Conservation (phyloP, 2,329 filamentous ascomycete genomes). For the Acrodontium crateriforme region DNA sequence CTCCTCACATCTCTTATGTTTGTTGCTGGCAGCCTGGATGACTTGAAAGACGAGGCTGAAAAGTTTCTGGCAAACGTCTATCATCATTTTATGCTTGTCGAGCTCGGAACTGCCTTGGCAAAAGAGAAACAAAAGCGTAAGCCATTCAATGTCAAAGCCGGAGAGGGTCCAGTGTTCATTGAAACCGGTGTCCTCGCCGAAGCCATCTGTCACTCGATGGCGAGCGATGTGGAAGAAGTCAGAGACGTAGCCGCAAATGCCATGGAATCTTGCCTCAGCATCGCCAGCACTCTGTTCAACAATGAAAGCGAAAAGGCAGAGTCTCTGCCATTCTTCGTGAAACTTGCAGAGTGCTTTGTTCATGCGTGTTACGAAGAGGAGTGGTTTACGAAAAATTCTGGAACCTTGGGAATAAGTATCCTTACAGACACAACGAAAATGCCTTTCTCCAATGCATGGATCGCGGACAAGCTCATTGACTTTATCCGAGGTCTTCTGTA, state of each 20-base stretch:
- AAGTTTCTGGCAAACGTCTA: conserved; percentile 68
- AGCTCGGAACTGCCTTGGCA: conserved; percentile 73
- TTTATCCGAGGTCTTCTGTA: conserved; percentile 87
- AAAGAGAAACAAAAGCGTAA: conserved; percentile 63
- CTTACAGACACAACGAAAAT: conserved; percentile 74
- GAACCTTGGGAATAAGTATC: conserved; percentile 78
- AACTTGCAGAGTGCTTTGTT: conserved; percentile 71
- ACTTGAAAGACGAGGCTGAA: conserved; percentile 51
- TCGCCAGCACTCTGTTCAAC: conserved; percentile 58
- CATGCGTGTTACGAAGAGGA: conserved; percentile 96
- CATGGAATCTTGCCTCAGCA: conserved; percentile 64
- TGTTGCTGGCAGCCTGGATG: conserved; percentile 60
- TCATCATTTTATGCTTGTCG: conserved; percentile 78
- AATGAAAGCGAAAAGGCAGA: conserved; percentile 44
- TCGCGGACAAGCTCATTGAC: conserved; percentile 69
- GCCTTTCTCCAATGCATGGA: conserved; percentile 71
- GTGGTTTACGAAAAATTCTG: conserved; percentile 96
- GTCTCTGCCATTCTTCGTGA: conserved; percentile 69
- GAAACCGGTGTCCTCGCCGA: conserved; percentile 81
- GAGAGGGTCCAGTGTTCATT: conserved; percentile 75
- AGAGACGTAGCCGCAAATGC: conserved; percentile 70
- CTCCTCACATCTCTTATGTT: conserved; percentile 81
- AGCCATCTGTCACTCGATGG: conserved; percentile 76
- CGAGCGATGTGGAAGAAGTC: conserved; percentile 68
- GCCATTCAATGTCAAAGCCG: conserved; percentile 70